Conservation (phyloP, 805 yeast genomes). For the Clavispora asparagi region DNA sequence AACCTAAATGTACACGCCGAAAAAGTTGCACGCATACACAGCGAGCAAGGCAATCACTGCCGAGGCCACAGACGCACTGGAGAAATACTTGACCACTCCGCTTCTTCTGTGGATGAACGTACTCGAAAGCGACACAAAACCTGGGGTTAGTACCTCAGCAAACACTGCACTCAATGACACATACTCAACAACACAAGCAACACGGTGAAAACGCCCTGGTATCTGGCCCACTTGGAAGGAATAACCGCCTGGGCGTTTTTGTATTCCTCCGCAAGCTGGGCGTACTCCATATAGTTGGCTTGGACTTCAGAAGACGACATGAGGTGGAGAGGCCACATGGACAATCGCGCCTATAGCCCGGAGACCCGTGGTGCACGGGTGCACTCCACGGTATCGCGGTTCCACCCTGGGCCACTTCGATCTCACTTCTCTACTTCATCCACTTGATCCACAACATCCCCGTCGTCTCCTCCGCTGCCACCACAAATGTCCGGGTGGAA, state of each 20-base stretch:
- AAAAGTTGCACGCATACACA: conserved; percentile 34
- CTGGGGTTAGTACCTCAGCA: conserved; percentile 9
- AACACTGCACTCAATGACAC: too few species aligned
- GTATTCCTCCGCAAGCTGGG: conserved; percentile 8
- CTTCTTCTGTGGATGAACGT: conserved; percentile 13
- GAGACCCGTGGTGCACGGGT: neutral
- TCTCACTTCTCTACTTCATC: too few species aligned
- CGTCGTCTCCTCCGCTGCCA: neutral
- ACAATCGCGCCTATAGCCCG: neutral
- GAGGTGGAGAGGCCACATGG: neutral
- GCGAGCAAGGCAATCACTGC: conserved; percentile 33
- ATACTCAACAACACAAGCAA: conserved; percentile 9
- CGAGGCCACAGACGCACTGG: conserved; percentile 31
- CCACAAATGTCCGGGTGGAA: conserved; percentile 34
- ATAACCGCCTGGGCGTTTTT: conserved; percentile 7
- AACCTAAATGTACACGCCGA: conserved; percentile 37
- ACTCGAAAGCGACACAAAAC: conserved; percentile 12
- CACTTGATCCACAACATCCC: too few species aligned
- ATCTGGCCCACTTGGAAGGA: conserved; percentile 8
- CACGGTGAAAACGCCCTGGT: conserved; percentile 11
- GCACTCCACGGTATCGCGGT: neutral
- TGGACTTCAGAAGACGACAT: conserved; percentile 2
- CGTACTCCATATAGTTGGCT: conserved; percentile 5
- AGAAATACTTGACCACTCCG: conserved; percentile 16
- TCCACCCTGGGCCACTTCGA: too few species aligned